phyloP scores from a whole-genome alignment of 2,329 filamentous ascomycete genomes.

The Xylariaceae sp. region DNA sequence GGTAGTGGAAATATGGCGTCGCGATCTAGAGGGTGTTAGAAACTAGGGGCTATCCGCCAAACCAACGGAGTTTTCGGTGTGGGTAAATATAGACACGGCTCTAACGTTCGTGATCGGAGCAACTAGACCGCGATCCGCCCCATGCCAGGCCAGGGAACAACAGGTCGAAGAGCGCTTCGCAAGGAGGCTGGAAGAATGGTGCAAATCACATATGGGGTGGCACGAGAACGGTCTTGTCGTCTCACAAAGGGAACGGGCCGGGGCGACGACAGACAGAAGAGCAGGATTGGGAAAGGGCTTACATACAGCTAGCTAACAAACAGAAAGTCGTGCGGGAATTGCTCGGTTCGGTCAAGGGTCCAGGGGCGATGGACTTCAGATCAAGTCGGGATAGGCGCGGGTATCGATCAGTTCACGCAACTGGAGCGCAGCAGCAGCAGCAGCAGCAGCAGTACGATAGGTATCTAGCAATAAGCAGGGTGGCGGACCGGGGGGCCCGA shows the following conservation, averaged over 20 bases:
- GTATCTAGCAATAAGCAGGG: not conserved
- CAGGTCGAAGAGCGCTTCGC: not conserved
- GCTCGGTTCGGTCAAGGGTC: too few relatives aligned
- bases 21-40: conserved; percentile 9
- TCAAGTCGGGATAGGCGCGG: conserved; percentile 11
- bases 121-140: conserved; percentile 5
- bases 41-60: not conserved
- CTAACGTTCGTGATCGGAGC: not conserved
- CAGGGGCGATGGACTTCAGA: conserved; percentile 1
- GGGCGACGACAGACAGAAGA: conserved; percentile 18
- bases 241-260: conserved; percentile 12
- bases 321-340: conserved; percentile 20
- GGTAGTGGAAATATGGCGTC: not conserved
- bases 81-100: not conserved
- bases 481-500: not conserved
- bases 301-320: conserved; percentile 19
- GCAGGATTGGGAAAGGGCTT: conserved; percentile 13
- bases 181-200: conserved; percentile 5
- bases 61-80: not conserved
- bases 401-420: not conserved
- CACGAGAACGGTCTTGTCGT: conserved; percentile 24
- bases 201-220: conserved; percentile 11
- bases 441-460: too few relatives aligned
- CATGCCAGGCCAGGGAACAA: not conserved
- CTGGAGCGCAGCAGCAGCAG: too few relatives aligned